Percentiles rank a stretch among this genome's conserved stretches.
Evolutionary conservation across 495 filamentous ascomycete genomes (phyloP).

Genomic region (Neurospora africana): DNA sequence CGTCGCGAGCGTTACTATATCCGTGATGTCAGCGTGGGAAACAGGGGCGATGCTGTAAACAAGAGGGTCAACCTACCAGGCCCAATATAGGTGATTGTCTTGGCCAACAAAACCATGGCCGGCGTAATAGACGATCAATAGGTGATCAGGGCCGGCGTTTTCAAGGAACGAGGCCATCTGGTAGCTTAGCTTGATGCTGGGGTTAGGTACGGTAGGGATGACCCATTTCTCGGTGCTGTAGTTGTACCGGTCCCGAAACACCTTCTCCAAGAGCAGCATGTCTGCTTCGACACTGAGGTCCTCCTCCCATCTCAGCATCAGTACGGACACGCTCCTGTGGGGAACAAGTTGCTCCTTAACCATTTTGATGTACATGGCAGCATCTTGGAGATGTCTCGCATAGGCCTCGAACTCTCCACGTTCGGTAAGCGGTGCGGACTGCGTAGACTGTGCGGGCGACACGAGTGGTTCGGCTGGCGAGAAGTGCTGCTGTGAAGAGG

Average conservation of each 20-base stretch:
- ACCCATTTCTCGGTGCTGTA: constrained; percentile 42
- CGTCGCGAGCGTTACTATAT: constrained; percentile 29
- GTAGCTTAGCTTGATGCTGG: constrained; percentile 42
- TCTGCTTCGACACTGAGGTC: constrained; percentile 40
- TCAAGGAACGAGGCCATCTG: constrained; percentile 41
- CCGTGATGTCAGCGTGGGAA: constrained; percentile 4
- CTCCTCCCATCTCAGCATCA: constrained; percentile 46
- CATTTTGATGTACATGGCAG: constrained; percentile 43
- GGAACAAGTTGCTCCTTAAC: constrained; percentile 28
- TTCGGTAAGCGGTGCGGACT: constrained; percentile 21
- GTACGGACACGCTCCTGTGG: constrained; percentile 41
- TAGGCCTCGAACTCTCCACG: constrained; percentile 48
- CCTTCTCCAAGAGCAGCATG: constrained; percentile 35
- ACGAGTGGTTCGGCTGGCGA: constrained; percentile 15
- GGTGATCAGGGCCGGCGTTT: constrained; percentile 40
- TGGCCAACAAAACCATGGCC: constrained; percentile 39
- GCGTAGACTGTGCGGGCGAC: constrained; percentile 10
- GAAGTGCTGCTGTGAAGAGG: constrained; percentile 6
- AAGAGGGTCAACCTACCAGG: constrained; percentile 33
- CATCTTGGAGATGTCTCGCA: constrained; percentile 48
- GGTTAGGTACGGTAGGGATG: constrained; percentile 40
- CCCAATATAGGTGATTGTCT: constrained; percentile 46
- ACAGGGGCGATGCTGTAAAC: neutral
- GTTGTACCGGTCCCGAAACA: constrained; percentile 43
- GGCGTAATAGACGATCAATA: constrained; percentile 48